These are phyloP conservation scores for Cercospora brassicicola DNA, from an alignment of 2,329 filamentous ascomycete genomes.

Conservation along the genomic window DNA sequence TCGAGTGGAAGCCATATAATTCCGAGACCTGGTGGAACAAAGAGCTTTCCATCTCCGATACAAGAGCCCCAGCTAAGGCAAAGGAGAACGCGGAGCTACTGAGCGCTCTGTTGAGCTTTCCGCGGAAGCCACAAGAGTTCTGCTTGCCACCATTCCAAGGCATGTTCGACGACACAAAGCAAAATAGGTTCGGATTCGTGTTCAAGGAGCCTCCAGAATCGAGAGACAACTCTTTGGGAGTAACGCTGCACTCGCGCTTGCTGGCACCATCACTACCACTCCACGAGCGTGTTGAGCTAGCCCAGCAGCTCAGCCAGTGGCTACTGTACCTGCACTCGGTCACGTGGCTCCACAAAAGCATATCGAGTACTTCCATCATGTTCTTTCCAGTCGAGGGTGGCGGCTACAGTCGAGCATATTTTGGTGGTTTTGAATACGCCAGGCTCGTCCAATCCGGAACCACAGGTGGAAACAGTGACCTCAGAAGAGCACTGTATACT, in stretches of 20 bases:
- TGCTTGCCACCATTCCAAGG: background rate
- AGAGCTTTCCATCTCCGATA: background rate
- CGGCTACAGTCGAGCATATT: background rate
- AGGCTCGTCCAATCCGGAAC: background rate
- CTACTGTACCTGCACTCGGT: background rate
- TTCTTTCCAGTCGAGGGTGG: background rate
- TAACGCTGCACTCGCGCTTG: background rate
- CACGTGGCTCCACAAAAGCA: background rate
- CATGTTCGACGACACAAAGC: background rate
- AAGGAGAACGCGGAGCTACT: background rate
- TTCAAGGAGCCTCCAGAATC: background rate
- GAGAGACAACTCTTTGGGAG: background rate
- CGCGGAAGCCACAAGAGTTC: background rate
- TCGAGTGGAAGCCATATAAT: background rate
- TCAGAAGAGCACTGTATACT: background rate
- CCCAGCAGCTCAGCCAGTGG: background rate
- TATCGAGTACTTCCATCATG: background rate
- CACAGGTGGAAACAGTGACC: background rate
- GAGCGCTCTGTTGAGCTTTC: background rate
- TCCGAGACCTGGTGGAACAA: background rate
- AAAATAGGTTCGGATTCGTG: background rate
- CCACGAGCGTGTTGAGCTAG: background rate
- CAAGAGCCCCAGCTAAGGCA: background rate
- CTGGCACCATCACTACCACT: background rate
- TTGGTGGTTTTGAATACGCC: background rate